Conservation (phyloP, 768 basidiomycete species). For the Mycena albidolilacea region DNA sequence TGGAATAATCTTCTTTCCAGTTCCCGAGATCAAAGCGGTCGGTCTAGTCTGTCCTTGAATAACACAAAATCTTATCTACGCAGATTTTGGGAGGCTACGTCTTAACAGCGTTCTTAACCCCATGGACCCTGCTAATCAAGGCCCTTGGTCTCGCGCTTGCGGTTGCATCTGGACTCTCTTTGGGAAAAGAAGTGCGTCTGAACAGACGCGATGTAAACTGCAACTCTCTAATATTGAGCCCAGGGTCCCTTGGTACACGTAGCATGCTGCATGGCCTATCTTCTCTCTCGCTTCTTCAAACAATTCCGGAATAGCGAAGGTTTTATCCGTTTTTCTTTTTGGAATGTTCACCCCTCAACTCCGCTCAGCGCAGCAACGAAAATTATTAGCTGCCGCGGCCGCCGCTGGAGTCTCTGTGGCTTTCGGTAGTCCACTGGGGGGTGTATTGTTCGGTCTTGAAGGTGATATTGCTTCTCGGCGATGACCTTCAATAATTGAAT, state of each 20-base stretch:
- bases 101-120: slow-evolving; percentile 87
- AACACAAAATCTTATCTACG: background rate
- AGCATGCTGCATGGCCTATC: slow-evolving; percentile 84
- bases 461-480: slow-evolving; percentile 48
- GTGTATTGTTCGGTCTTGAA: slow-evolving; percentile 89
- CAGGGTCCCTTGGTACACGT: slow-evolving; percentile 91
- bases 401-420: slow-evolving; percentile 92
- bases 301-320: slow-evolving; percentile 87
- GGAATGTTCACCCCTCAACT: background rate
- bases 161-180: slow-evolving; percentile 87
- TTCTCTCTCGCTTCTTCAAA: slow-evolving; percentile 75
- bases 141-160: slow-evolving; percentile 85
- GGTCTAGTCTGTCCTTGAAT: slow-evolving; percentile 40
- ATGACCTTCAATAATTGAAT: background rate
- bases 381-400: slow-evolving; percentile 85
- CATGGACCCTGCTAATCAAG: slow-evolving; percentile 91
- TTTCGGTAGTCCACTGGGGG: slow-evolving; percentile 90
- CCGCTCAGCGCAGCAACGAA: slow-evolving; percentile 79
- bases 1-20: slow-evolving; percentile 50
- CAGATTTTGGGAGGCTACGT: slow-evolving; percentile 90
- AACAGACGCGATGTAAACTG: slow-evolving; percentile 31
- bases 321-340: slow-evolving; percentile 41
- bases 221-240: slow-evolving; percentile 12
- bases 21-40: slow-evolving; percentile 86
- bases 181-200: slow-evolving; percentile 83